phyloP scores from a whole-genome alignment of 257 asterid species.

The Thymus mandschuricus region DNA sequence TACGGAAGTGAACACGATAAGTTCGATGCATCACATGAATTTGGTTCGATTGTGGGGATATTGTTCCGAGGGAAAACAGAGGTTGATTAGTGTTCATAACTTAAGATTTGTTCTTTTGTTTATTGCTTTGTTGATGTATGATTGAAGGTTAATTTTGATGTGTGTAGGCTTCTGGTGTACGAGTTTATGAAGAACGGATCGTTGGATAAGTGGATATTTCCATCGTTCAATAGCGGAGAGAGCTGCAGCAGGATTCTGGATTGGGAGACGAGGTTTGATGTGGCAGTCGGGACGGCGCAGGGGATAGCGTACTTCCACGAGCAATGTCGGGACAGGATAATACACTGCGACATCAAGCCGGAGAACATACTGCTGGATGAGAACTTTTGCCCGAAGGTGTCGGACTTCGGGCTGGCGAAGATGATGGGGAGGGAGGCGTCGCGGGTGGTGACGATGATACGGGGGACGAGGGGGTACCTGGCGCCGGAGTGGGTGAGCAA shows the following conservation, averaged over 20 bases:
- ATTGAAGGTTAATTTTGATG: not conserved
- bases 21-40: constrained; percentile 96
- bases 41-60: constrained; percentile 83
- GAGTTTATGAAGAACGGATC: constrained; percentile 96
- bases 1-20: constrained; percentile 84
- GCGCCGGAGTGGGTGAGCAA: constrained; percentile 95
- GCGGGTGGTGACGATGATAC: constrained; percentile 76
- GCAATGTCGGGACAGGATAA: constrained; percentile 86
- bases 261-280: constrained; percentile 75
- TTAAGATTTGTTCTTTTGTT: not conserved
- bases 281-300: constrained; percentile 84
- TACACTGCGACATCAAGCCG: constrained; percentile 93
- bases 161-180: constrained; percentile 81
- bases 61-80: constrained; percentile 73
- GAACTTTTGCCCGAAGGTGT: constrained; percentile 80
- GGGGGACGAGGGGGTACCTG: constrained; percentile 87
- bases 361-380: constrained; percentile 89
- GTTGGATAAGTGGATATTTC: constrained; percentile 85
- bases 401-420: constrained; percentile 93
- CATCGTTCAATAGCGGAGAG: constrained; percentile 46
- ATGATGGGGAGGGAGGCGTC: constrained; percentile 96
- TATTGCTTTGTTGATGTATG: not conserved
- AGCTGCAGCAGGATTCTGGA: constrained; percentile 40
- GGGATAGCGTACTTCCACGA: constrained; percentile 94
- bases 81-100: constrained; percentile 40